Base-by-base conservation (phyloP, 2,329 filamentous ascomycete species). In the Trichoderma atroviride region DNA sequence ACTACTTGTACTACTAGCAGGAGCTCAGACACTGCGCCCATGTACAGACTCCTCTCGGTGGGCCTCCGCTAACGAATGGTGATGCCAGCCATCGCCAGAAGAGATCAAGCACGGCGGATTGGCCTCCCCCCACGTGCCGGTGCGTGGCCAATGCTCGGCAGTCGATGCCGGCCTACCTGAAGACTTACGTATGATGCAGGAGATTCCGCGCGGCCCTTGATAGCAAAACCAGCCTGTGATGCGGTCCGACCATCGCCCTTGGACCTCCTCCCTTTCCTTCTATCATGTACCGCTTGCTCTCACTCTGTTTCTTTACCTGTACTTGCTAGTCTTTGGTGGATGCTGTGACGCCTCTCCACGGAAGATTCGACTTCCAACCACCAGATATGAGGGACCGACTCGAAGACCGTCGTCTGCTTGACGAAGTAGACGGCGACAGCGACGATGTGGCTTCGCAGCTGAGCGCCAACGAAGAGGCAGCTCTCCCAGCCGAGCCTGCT, bases 341-440 rank as follows among this genome's bases (percentile, higher is more conserved):
- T 50, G 35, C 43, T 43, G 52, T 47, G 2, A 13, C 22, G 29
- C 19, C 22, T 19, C n/a, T 14, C 33, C 33, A 29, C 37, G 33
- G 24, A 14, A n/a, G 10, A 27, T 1, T 24, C 9, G 10, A 35
- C 13, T 35, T 14, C 24, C 24, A 33, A 27, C 35, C 5, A 13
- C 29, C 27, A 31, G 63, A 31, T 22, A 69, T 69, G 67, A 64
- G 40, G 33, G 67, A 58, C 60, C 33, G 37, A 31, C 35, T 27
- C 24, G 67, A 69, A 37, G 50, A 64, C 35, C 59, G 50, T 9
- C 56, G 67, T 53, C 60, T 69, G 14, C 67, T 69, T 11, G 66
- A 68, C 19, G 59, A 55, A 47, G 50, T 60, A 19, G 65, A 68
- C 47, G 16, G 16, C 14, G 50, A 53, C 9, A 61, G 50, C 33